Evolutionary conservation across 2,329 filamentous ascomycete species (phyloP).

Genomic region (Albophoma yamanashiensis): DNA sequence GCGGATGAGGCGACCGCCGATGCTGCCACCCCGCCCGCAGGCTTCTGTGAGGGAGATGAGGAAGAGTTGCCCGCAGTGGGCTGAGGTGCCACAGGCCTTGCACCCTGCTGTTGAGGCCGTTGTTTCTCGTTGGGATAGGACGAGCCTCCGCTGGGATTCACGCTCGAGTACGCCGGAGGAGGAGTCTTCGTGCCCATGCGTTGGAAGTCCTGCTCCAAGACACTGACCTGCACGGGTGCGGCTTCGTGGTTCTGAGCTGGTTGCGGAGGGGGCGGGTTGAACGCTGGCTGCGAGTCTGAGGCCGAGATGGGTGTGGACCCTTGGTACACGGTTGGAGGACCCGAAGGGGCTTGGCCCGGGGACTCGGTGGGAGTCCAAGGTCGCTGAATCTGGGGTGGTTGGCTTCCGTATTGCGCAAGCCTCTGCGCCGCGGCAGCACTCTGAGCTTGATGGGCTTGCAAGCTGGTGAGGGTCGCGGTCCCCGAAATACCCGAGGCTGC

Average conservation of each 20-base stretch:
- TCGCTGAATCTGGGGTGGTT: constrained; percentile 29
- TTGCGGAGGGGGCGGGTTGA: constrained; percentile 32
- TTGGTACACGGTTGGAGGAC: constrained; percentile 85
- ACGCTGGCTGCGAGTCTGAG: constrained; percentile 30
- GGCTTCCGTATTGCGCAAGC: constrained; percentile 60
- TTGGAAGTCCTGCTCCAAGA: constrained; percentile 79
- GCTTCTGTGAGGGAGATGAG: constrained; percentile 18
- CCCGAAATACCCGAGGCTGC: constrained; percentile 86
- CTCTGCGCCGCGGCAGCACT: constrained; percentile 76
- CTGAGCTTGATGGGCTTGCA: constrained; percentile 49
- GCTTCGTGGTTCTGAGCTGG: constrained; percentile 17
- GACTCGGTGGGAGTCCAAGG: constrained; percentile 95
- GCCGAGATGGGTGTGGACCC: constrained; percentile 61
- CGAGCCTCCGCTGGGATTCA: constrained; percentile 42
- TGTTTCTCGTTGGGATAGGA: constrained; percentile 75
- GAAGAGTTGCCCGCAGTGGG: constrained; percentile 16
- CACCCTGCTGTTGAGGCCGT: constrained; percentile 26
- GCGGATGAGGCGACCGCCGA: constrained; percentile 32
- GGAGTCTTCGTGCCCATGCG: constrained; percentile 74
- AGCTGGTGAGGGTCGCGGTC: constrained; percentile 66
- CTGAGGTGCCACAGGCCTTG: constrained; percentile 7
- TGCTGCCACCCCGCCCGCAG: constrained; percentile 7
- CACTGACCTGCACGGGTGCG: constrained; percentile 46
- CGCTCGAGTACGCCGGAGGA: constrained; percentile 88
- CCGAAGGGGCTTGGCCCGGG: constrained; percentile 77